Evolutionary conservation across 108 stramenopile genomes (phyloP).

Genomic region (Nitzschia sp.): DNA sequence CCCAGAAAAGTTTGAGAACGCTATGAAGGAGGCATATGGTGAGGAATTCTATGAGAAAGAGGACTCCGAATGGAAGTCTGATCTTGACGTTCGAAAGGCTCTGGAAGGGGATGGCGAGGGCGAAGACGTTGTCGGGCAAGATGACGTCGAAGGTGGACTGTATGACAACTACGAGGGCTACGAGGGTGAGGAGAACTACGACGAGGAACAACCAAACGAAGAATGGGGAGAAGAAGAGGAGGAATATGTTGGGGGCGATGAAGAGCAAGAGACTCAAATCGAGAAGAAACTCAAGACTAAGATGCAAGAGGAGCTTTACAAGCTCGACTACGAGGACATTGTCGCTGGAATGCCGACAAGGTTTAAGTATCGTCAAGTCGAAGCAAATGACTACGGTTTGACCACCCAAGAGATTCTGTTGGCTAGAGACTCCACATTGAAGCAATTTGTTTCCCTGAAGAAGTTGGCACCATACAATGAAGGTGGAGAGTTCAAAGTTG

Average conservation of each 20-base stretch:
- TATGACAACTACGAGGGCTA: slow-evolving; percentile 57
- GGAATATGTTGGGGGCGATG: slow-evolving; percentile 44
- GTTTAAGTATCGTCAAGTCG: slow-evolving; percentile 97
- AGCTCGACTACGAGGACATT: slow-evolving; percentile 98
- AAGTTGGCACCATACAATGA: slow-evolving; percentile 95
- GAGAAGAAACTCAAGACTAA: slow-evolving; percentile 73
- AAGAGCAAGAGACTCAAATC: slow-evolving; percentile 48
- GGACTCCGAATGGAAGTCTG: slow-evolving; percentile 82
- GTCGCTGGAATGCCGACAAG: slow-evolving; percentile 93
- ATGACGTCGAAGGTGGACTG: slow-evolving; percentile 64
- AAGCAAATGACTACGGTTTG: slow-evolving; percentile 89
- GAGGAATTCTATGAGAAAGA: slow-evolving; percentile 92
- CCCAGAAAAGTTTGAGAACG: slow-evolving; percentile 86
- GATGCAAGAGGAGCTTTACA: slow-evolving; percentile 92
- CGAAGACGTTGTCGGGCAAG: slow-evolving; percentile 52
- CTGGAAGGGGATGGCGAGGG: slow-evolving; percentile 58
- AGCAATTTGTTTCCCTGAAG: slow-evolving; percentile 94
- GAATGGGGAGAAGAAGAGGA: slow-evolving; percentile 57
- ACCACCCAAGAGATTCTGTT: slow-evolving; percentile 91
- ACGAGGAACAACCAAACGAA: slow-evolving; percentile 52
- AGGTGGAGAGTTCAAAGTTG: slow-evolving; percentile 67
- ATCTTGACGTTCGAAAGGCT: slow-evolving; percentile 66
- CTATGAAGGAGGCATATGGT: slow-evolving; percentile 87
- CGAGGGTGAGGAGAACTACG: slow-evolving; percentile 43
- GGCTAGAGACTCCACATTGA: slow-evolving; percentile 88